Evolutionary conservation across 768 basidiomycete genomes (phyloP).

Genomic region (Coprinopsis strossmayeri): DNA sequence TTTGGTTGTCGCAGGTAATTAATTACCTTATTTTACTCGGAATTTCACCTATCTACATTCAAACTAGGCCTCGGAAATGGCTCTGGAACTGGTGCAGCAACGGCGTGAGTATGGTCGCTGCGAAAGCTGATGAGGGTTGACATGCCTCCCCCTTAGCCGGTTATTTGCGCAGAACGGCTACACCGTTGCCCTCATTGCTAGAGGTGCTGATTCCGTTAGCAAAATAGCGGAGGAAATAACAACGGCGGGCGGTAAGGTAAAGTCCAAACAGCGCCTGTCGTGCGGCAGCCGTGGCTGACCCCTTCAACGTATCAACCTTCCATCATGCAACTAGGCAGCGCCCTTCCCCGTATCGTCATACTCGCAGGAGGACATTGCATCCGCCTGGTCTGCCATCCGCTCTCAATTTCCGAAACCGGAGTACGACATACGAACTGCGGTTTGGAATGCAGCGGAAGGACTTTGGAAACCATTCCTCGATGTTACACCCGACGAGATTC

Average conservation of each 20-base stretch:
- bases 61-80: slow-evolving; percentile 37
- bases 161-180: slow-evolving; percentile 59
- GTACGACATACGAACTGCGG: slow-evolving; percentile 48
- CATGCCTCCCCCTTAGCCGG: slow-evolving; percentile 31
- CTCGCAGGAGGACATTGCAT: slow-evolving; percentile 42
- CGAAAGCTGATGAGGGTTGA: neutral
- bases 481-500: slow-evolving; percentile 51
- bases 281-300: neutral
- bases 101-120: slow-evolving; percentile 38
- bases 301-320: neutral
- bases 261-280: slow-evolving; percentile 9
- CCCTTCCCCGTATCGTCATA: slow-evolving; percentile 50
- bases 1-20: slow-evolving; percentile 52
- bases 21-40: neutral
- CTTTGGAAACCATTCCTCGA: slow-evolving; percentile 66
- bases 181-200: slow-evolving; percentile 58
- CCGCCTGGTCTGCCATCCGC: slow-evolving; percentile 42
- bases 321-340: slow-evolving; percentile 34
- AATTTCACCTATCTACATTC: neutral
- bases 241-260: slow-evolving; percentile 50
- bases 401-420: slow-evolving; percentile 38
- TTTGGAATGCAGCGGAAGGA: slow-evolving; percentile 56
- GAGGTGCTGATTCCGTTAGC: slow-evolving; percentile 46
- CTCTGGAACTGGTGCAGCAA: slow-evolving; percentile 49
- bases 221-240: slow-evolving; percentile 51